Base-by-base conservation (phyloP, 257 asterid species). In the Sherardia arvensis region DNA sequence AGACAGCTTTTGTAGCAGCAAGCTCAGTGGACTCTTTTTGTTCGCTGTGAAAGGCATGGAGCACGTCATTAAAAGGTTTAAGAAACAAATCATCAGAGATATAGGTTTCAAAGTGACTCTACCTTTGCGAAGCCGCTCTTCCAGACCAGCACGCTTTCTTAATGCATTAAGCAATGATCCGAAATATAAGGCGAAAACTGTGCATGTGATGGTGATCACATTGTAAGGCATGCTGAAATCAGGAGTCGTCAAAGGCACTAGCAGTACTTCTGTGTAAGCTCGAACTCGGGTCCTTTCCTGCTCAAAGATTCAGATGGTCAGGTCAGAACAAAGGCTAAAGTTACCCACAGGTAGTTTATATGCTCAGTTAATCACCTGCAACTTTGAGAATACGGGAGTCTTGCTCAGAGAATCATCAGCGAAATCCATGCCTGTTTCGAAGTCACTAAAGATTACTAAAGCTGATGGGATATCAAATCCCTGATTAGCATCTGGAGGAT, bases 171-270 rank as follows among this genome's bases (percentile, higher is more conserved):
- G 95, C 78, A 93, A 81, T 0, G 96, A 90, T 69, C 99, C 97
- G 67, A 93, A 93, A 73, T 93, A 90, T 38, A 93, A 75, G 60
- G 99, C 99, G 73, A 90, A 93, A 45, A 90, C 87, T 3, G 97
- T 93, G 87, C 99, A 90, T 11, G 97, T 87, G 76, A 93, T 93
- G 48, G 99, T 90, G 72, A 93, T 90, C 69, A 93, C 99, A 66
- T 93, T 93, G 85, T 90, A 90, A 66, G 97, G 96, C 96, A 93
- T 93, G 89, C 97, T 93, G 77, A 93, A 93, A 85, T 90, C 99
- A 59, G 99, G 99, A 66, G 99, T 93, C 20, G 99, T 93, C 82
- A 93, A 80, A 63, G 99, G 99, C 69, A 93, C 97, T 53, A 93
- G 92, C 29, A 93, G 72, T 59, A 90, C 95, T 87, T 93, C 99